Conservation (phyloP, 495 filamentous ascomycete genomes). For the Aspergillus haitiensis region DNA sequence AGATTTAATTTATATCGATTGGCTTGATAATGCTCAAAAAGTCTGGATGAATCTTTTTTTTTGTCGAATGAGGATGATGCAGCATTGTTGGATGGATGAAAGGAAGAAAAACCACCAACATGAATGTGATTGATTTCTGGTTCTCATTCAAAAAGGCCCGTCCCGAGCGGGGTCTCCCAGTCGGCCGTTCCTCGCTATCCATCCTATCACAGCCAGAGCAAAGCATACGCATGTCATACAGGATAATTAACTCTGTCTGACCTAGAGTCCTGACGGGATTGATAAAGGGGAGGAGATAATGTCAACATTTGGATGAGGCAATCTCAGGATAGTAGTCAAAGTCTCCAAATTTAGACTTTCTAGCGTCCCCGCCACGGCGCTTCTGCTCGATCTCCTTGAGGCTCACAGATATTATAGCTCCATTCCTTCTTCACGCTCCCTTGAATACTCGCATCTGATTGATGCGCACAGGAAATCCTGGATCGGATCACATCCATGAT, state of each 20-base stretch:
- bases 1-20: too few species aligned
- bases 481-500: slow-evolving; percentile 13
- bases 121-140: not conserved
- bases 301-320: not conserved
- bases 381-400: slow-evolving; percentile 18
- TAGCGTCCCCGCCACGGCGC: slow-evolving; percentile 28
- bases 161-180: slow-evolving; percentile 8
- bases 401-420: slow-evolving; percentile 8
- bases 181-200: not conserved
- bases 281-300: too few species aligned
- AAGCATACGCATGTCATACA: too few species aligned
- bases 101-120: not conserved
- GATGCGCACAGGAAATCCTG: slow-evolving; percentile 10
- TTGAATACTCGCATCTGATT: slow-evolving; percentile 8
- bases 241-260: too few species aligned
- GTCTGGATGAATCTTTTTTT: too few species aligned
- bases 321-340: not conserved
- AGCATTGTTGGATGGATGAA: not conserved
- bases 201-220: too few species aligned
- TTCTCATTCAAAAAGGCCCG: slow-evolving; percentile 11
- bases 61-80: too few species aligned
- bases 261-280: too few species aligned
- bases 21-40: too few species aligned
- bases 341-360: slow-evolving; percentile 14
- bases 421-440: slow-evolving; percentile 9